Evolutionary conservation across 305 asterid genomes (phyloP).

Genomic region (Fraxinus baroniana): DNA sequence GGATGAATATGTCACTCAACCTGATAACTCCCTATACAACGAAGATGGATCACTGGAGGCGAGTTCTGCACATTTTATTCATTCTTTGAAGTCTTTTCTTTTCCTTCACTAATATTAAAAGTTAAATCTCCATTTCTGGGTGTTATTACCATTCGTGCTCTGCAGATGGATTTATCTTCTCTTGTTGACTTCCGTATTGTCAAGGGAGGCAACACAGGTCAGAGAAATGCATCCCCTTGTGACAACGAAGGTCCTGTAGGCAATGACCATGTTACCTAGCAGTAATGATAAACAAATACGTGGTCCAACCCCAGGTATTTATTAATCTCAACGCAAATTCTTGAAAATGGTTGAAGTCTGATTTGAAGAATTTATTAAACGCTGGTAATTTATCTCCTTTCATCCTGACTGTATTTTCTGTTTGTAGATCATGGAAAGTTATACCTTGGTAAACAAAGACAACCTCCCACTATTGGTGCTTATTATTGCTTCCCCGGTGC

Average conservation of each 20-base stretch:
- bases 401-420: not conserved
- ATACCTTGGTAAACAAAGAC: constrained; percentile 31
- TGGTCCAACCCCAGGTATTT: constrained; percentile 45
- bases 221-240: constrained; percentile 25
- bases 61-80: constrained; percentile 9
- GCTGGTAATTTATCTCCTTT: not conserved
- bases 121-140: not conserved
- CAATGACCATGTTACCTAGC: constrained; percentile 29
- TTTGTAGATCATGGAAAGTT: constrained; percentile 35
- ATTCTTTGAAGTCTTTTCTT: not conserved
- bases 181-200: constrained; percentile 71
- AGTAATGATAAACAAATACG: constrained; percentile 36
- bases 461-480: constrained; percentile 33
- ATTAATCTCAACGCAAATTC: not conserved
- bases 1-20: constrained; percentile 40
- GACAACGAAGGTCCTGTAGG: constrained; percentile 36
- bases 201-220: constrained; percentile 36
- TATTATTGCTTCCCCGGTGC: not conserved
- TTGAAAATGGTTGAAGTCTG: not conserved
- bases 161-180: constrained; percentile 69
- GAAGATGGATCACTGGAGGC: constrained; percentile 97
- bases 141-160: constrained; percentile 16
- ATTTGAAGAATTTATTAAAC: constrained; percentile 1
- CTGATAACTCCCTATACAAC: constrained; percentile 53
- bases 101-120: not conserved